phyloP scores from a whole-genome alignment of 2,329 filamentous ascomycete species.

The Colletotrichum gigasporum region DNA sequence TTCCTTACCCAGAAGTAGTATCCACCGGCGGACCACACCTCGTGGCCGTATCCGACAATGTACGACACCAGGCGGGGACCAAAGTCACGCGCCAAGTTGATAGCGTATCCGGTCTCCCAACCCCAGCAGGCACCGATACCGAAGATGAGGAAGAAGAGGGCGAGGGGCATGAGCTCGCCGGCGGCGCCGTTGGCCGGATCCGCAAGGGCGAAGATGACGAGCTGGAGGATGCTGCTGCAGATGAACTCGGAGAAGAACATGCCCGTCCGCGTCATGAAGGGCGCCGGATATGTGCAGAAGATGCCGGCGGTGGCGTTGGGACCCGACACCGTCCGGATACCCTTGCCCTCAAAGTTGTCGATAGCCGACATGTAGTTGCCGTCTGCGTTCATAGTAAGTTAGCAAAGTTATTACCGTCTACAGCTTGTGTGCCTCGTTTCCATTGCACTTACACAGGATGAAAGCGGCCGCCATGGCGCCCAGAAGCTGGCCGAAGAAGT shows the following conservation, averaged over 20 bases:
- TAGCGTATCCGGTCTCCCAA: constrained; percentile 81
- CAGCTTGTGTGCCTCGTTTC: too few relatives aligned
- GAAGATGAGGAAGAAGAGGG: constrained; percentile 77
- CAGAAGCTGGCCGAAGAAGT: constrained; percentile 71
- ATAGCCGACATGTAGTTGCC: constrained; percentile 73
- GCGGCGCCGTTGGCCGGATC: constrained; percentile 66
- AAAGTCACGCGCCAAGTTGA: constrained; percentile 78
- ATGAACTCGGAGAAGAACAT: constrained; percentile 80
- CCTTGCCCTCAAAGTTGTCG: constrained; percentile 69
- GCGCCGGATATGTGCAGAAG: constrained; percentile 77
- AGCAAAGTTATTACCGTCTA: too few relatives aligned
- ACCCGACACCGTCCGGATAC: constrained; percentile 68
- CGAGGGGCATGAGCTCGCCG: constrained; percentile 66
- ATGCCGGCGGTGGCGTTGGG: constrained; percentile 72
- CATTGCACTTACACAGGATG: too few relatives aligned
- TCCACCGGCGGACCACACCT: constrained; percentile 73
- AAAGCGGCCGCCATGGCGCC: constrained; percentile 72
- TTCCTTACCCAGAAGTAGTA: constrained; percentile 77
- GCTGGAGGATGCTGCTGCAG: constrained; percentile 73
- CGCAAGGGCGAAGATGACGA: constrained; percentile 76
- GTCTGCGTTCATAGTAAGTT: too few relatives aligned
- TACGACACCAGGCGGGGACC: constrained; percentile 74
- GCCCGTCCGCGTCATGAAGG: constrained; percentile 71
- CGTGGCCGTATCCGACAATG: constrained; percentile 72
- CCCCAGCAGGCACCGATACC: constrained; percentile 78